Conservation (phyloP, 495 filamentous ascomycete species). For the Aspergillus cristatus region DNA sequence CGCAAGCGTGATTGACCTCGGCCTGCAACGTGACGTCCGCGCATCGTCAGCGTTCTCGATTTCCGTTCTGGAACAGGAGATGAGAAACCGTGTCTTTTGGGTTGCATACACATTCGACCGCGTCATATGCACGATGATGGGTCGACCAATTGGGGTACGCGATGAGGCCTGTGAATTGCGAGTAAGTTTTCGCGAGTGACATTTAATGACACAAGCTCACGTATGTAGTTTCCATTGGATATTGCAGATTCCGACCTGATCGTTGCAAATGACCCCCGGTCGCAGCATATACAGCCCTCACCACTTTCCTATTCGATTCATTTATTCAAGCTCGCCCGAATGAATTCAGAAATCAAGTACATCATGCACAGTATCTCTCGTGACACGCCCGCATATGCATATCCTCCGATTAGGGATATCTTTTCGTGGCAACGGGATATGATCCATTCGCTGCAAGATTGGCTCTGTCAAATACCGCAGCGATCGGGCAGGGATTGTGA, state of each 20-base stretch:
- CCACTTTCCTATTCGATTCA: conserved; percentile 27
- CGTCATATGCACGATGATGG: conserved; percentile 40
- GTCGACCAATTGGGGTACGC: conserved; percentile 37
- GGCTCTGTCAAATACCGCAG: conserved; percentile 22
- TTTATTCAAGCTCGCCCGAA: conserved; percentile 29
- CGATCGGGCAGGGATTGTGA: conserved; percentile 7
- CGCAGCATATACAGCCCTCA: conserved; percentile 21
- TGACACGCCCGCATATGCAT: conserved; percentile 28
- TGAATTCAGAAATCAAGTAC: conserved; percentile 44
- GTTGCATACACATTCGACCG: conserved; percentile 38
- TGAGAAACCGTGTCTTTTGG: conserved; percentile 42
- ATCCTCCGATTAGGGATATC: conserved; percentile 30
- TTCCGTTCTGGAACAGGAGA: conserved; percentile 34
- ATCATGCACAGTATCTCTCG: conserved; percentile 35
- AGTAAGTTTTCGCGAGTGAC: conserved; percentile 11
- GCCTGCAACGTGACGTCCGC: conserved; percentile 35
- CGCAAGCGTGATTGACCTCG: conserved; percentile 36
- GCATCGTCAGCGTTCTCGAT: conserved; percentile 21
- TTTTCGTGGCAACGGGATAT: conserved; percentile 32
- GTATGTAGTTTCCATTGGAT: conserved; percentile 19
- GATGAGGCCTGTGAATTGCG: conserved; percentile 42
- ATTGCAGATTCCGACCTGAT: conserved; percentile 21
- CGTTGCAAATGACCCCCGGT: conserved; percentile 1
- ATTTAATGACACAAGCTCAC: neutral
- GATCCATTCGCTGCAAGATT: conserved; percentile 21